Percentiles rank a stretch among this genome's conserved stretches.
These are phyloP conservation scores for Phytophthora foliorum DNA, from an alignment of 352 stramenopile genomes.

Conservation along the genomic window DNA sequence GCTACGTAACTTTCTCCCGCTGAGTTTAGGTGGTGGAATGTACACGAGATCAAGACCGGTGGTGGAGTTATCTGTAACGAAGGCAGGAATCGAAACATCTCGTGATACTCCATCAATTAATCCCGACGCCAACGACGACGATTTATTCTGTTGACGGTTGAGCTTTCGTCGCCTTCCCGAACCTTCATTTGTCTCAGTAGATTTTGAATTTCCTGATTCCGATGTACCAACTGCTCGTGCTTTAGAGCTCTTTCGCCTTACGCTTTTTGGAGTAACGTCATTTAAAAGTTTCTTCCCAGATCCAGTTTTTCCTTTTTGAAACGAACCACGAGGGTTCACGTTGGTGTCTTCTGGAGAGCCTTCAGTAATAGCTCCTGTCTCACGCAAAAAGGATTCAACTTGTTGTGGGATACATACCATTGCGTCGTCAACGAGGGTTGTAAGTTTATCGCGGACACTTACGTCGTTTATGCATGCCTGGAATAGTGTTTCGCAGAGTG, in stretches of 20 bases:
- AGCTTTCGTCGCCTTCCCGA: conserved; percentile 23
- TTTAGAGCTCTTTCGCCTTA: conserved; percentile 31
- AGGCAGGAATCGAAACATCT: conserved; percentile 19
- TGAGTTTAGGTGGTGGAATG: conserved; percentile 40
- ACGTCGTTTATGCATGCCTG: conserved; percentile 50
- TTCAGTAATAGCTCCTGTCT: conserved; percentile 35
- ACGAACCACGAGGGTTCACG: conserved; percentile 18
- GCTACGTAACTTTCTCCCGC: conserved; percentile 45
- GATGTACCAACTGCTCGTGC: conserved; percentile 16
- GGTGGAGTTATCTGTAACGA: conserved; percentile 14
- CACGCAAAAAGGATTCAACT: conserved; percentile 52
- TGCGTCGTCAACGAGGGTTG: conserved; percentile 43
- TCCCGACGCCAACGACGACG: conserved; percentile 14
- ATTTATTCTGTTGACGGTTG: conserved; percentile 32
- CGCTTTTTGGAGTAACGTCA: conserved; percentile 23
- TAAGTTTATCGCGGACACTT: conserved; percentile 43
- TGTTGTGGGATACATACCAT: conserved; percentile 42
- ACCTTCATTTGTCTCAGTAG: conserved; percentile 21
- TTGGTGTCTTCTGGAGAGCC: conserved; percentile 14
- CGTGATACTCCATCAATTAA: conserved; percentile 14
- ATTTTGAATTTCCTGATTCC: conserved; percentile 27
- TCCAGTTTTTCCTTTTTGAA: conserved; percentile 30
- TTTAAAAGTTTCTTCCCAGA: conserved; percentile 27
- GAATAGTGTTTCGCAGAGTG: conserved; percentile 64
- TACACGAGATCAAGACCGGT: conserved; percentile 25